phyloP scores from a whole-genome alignment of 495 filamentous ascomycete species.

The Talaromyces liani region DNA sequence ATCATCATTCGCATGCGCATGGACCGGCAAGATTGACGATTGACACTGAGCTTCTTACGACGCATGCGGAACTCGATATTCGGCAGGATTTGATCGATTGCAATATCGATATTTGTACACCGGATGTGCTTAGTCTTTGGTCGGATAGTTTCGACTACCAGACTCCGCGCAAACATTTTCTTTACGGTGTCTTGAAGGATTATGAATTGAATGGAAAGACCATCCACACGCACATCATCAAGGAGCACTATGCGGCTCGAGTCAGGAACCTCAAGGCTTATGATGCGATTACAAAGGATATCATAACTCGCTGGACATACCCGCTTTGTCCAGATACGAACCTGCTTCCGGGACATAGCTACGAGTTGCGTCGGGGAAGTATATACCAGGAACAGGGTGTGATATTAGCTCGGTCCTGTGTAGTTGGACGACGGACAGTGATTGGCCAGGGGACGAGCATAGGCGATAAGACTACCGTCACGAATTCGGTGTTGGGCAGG shows the following conservation, averaged over 20 bases:
- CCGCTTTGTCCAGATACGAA: slow-evolving; percentile 92
- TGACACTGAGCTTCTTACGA: slow-evolving; percentile 62
- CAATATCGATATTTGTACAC: slow-evolving; percentile 95
- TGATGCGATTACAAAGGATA: slow-evolving; percentile 80
- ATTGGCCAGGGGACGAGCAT: slow-evolving; percentile 72
- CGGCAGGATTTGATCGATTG: slow-evolving; percentile 89
- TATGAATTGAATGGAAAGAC: slow-evolving; percentile 95
- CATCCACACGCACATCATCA: slow-evolving; percentile 82
- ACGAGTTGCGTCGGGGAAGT: slow-evolving; percentile 55
- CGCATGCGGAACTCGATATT: slow-evolving; percentile 63
- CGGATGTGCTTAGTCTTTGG: slow-evolving; percentile 90
- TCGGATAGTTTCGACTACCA: slow-evolving; percentile 98
- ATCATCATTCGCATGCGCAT: slow-evolving; percentile 38
- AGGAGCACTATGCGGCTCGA: slow-evolving; percentile 69
- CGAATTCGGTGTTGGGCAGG: slow-evolving; percentile 70
- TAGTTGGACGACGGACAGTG: slow-evolving; percentile 57
- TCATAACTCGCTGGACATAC: slow-evolving; percentile 84
- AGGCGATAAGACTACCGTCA: slow-evolving; percentile 60
- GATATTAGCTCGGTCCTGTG: slow-evolving; percentile 62
- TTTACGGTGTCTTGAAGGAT: slow-evolving; percentile 90
- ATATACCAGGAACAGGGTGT: slow-evolving; percentile 67
- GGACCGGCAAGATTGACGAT: slow-evolving; percentile 48
- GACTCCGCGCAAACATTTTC: slow-evolving; percentile 75
- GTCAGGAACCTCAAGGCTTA: slow-evolving; percentile 83
- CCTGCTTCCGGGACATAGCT: slow-evolving; percentile 66